phyloP scores from a whole-genome alignment of 2,329 filamentous ascomycete genomes.

The Penicillium sp. region DNA sequence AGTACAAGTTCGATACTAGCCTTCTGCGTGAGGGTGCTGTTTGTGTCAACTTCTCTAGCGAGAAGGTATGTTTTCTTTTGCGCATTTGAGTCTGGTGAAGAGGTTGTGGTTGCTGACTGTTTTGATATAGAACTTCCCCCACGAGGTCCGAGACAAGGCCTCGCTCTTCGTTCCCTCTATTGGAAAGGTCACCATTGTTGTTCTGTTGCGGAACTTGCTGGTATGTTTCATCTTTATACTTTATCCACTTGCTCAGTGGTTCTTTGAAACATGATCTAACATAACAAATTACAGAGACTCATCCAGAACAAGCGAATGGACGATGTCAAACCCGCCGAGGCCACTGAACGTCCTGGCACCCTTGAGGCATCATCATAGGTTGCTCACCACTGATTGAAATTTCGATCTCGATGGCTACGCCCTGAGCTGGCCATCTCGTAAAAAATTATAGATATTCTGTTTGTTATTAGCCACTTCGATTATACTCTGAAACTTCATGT shows the following conservation, averaged over 20 bases:
- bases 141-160: conserved; percentile 89
- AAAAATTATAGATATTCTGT: conserved; percentile 23
- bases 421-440: conserved; percentile 2
- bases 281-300: conserved; percentile 33
- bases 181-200: conserved; percentile 94
- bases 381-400: not conserved
- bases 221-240: conserved; percentile 53
- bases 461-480: conserved; percentile 25
- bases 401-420: conserved; percentile 2
- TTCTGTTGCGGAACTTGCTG: conserved; percentile 83
- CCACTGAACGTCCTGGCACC: conserved; percentile 44
- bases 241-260: not conserved
- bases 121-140: conserved; percentile 70
- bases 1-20: conserved; percentile 84
- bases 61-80: conserved; percentile 56
- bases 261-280: conserved; percentile 17
- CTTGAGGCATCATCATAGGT: conserved; percentile 36
- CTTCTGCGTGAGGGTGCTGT: conserved; percentile 85
- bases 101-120: not conserved
- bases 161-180: conserved; percentile 96
- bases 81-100: not conserved
- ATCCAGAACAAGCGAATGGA: conserved; percentile 45
- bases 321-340: conserved; percentile 42
- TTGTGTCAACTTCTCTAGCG: conserved; percentile 98
- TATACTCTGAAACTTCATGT: conserved; percentile 8